Conservation (phyloP, 805 yeast genomes). For the Wickerhamiella brachini region DNA sequence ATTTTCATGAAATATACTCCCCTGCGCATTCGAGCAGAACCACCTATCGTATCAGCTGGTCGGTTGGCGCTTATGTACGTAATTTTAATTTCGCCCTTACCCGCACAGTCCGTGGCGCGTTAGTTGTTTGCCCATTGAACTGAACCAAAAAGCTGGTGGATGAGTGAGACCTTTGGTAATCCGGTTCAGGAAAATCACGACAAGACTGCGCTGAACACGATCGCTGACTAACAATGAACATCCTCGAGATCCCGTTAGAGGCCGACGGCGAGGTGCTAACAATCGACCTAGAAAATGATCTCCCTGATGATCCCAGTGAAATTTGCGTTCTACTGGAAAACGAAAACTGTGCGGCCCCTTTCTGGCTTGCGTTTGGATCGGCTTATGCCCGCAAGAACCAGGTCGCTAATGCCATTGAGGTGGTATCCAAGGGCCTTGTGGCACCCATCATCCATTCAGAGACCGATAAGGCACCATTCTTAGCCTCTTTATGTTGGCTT, state of each 20-base stretch:
- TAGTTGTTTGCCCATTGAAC: no score
- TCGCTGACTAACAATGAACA: constrained; percentile 11
- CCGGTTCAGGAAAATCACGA: no score
- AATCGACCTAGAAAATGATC: constrained; percentile 63
- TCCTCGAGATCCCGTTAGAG: constrained; percentile 57
- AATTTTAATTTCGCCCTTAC: not conserved
- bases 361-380: constrained; percentile 76
- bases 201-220: not conserved
- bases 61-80: not conserved
- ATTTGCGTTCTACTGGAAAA: constrained; percentile 63
- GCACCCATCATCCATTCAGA: constrained; percentile 18
- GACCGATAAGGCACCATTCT: constrained; percentile 38
- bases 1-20: no score
- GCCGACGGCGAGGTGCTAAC: constrained; percentile 76
- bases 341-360: constrained; percentile 60
- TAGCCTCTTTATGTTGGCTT: constrained; percentile 62
- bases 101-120: not conserved
- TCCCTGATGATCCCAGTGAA: constrained; percentile 84
- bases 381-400: constrained; percentile 59
- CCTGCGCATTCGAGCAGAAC: no score
- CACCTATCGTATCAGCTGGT: not conserved
- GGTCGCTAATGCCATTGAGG: constrained; percentile 46
- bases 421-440: constrained; percentile 47
- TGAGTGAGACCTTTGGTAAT: no score
- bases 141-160: no score